Conservation (phyloP, 768 basidiomycete genomes). For the Podaxis sp. region DNA sequence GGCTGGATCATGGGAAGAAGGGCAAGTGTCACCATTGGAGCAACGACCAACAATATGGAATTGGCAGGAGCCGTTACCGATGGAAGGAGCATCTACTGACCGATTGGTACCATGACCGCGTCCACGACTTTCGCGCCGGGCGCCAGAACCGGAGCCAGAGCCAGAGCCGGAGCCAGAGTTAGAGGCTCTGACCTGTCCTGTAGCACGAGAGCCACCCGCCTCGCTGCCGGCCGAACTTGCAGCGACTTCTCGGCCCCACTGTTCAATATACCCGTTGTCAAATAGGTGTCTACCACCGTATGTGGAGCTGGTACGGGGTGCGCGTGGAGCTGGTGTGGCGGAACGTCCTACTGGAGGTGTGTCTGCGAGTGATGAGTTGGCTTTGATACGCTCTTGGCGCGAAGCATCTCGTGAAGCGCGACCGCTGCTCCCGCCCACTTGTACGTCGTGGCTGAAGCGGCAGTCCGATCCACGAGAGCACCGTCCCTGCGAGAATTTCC, state of each 20-base stretch:
- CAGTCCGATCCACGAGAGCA: constrained; percentile 22
- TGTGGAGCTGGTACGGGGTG: background rate
- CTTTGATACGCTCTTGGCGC: background rate
- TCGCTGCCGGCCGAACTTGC: background rate
- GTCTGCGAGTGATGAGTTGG: background rate
- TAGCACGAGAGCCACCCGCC: background rate
- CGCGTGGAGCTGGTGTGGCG: background rate
- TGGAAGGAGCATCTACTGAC: constrained; percentile 15
- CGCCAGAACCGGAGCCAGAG: too few species aligned
- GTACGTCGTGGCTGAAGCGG: constrained; percentile 25
- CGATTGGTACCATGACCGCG: constrained; percentile 5
- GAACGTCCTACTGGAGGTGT: background rate
- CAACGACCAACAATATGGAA: constrained; percentile 20
- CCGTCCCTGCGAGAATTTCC: constrained; percentile 10
- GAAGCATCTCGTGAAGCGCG: constrained; percentile 10
- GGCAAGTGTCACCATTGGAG: constrained; percentile 20
- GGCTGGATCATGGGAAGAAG: constrained; percentile 24
- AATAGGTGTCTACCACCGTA: constrained; percentile 1
- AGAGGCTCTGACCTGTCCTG: background rate
- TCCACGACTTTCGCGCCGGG: background rate
- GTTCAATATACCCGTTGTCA: constrained; percentile 5
- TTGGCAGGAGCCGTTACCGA: constrained; percentile 12
- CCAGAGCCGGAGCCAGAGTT: background rate
- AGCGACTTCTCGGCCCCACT: constrained; percentile 10
- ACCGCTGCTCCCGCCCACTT: constrained; percentile 6